Evolutionary conservation across 768 basidiomycete genomes (phyloP), one percentile per base, ranked within the genome.

Genomic region (Pulveroboletus sp.): DNA sequence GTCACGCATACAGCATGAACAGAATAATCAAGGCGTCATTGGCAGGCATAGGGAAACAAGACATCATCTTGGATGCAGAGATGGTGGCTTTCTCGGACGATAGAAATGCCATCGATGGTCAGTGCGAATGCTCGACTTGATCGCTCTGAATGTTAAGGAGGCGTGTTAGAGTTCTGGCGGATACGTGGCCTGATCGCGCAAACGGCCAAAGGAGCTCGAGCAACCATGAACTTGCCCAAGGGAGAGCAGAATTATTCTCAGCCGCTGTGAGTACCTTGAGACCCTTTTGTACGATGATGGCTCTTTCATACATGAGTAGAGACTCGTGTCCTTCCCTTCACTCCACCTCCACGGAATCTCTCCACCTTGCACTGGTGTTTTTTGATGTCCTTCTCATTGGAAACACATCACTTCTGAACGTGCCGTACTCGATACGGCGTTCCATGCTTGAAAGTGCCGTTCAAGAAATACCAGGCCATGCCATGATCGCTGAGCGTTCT

Each of bases 361-460:
- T 82, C 2, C 85, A 83, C 52, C 79, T 93, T 7, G 88, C 82
- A 17, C 75, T 95, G 16, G 84, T 92, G 12, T 94, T 93, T 71
- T 96, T 94, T 60, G 93, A 96, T 59, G 59, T 94, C 13, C 74
- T 96, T 6, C 63, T 77, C n/a, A 69, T 91, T 1, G 80, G 93
- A 56, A 78, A 70, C n/a, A 58, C 64, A 30, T 82, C 77, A 8
- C 69, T 90, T 11, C 56, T 90, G 7, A 68, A 72, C 11, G 62
- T 62, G 4, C 67, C 83, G 0, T 94, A 94, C 58, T 63, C 67
- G 0, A 56, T 70, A 8, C 81, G 93, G 12, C 79, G 90, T 24
- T 64, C 66, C 14, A 61, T 78, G 4, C 77, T 96, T 14, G 85
- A 92, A 62, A 59, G 68, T 2, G 51, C 82, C 8, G 71, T 94